Evolutionary conservation across 176 grass and related monocot species (phyloP), one percentile per base, ranked within the genome.

Genomic region (Rhipidocladum racemiflorum): DNA sequence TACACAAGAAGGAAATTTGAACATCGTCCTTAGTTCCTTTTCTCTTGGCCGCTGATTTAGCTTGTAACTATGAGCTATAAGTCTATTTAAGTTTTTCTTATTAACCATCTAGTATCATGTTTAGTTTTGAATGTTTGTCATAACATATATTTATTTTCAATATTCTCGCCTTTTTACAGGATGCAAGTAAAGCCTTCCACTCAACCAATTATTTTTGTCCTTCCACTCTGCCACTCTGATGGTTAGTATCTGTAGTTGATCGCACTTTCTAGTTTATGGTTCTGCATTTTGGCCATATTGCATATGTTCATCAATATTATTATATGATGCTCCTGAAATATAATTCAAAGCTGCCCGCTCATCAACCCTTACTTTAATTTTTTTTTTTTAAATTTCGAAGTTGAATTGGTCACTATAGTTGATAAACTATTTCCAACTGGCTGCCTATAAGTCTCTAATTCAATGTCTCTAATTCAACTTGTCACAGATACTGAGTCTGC

Each of bases 101-200:
- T 60, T 8, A 4, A 23, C 61, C 11, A 61, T 72, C 20, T 61
- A 6, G 16, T 62, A n/a, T 46, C 14, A 60, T 46, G 18, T 18
- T n/a, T 77, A 43, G 11, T 62, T 34, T 57, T 68, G 44, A 59
- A 46, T 70, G 3, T 6, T 55, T 74, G 10, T 65, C 20, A 27
- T 21, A 4, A 50, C 10, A 21, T 71, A 10, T 30, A 48, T 36
- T 74, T 64, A 21, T n/a, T 53, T 9, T 21, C 36, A 4, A 2
- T 70, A 82, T 77, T 74, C 9, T 56, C 75, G 9, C 68, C 23
- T 45, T 76, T 76, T 76, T 45, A 69, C 82, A 99, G 92, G 85
- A 99, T 99, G 91, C 92, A 93, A 85, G 91, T 99, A 84, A 99
- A 95, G 88, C 81, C 90, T 75, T 93, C 96, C 23, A 75, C 84